These are phyloP conservation scores for Cymbopogon flexuosus DNA, from an alignment of 202 grass and related monocot species.

Conservation along the genomic window DNA sequence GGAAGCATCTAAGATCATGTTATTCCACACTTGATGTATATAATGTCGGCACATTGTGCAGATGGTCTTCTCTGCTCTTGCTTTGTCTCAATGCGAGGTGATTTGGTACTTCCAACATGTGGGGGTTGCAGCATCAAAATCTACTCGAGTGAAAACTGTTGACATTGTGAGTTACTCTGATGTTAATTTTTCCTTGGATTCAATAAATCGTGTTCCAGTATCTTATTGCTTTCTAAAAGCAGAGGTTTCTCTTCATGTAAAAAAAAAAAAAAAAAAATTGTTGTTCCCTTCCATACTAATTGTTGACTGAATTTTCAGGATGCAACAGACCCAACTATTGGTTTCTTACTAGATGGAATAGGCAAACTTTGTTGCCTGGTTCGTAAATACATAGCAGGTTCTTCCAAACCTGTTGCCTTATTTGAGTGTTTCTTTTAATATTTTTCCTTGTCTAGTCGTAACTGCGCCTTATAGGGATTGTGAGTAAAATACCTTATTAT, in stretches of 20 bases:
- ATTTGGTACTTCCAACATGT: constrained; percentile 98
- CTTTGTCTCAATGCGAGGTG: constrained; percentile 82
- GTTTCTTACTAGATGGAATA: constrained; percentile 92
- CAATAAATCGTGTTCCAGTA: neutral
- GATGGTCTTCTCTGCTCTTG: constrained; percentile 99
- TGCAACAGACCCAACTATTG: constrained; percentile 87
- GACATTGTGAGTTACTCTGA: constrained; percentile 67
- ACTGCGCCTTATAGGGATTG: neutral
- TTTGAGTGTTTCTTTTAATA: neutral
- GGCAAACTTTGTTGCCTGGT: constrained; percentile 91
- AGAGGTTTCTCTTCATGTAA: neutral
- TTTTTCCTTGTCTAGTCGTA: constrained; percentile 10
- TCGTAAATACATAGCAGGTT: constrained; percentile 96
- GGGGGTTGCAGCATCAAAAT: constrained; percentile 77
- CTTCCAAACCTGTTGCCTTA: constrained; percentile 16
- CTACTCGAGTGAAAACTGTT: constrained; percentile 68
- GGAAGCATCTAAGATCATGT: constrained; percentile 6
- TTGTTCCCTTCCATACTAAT: constrained; percentile 31
- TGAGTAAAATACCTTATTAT: neutral
- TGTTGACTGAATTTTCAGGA: constrained; percentile 54
- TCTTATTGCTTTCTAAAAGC: neutral
- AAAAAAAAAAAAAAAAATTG: neutral
- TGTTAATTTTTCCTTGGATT: constrained; percentile 25
- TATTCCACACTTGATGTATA: constrained; percentile 4
- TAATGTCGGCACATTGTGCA: constrained; percentile 36